Base-by-base conservation (phyloP, 192 early-diverging fungal species). In the Coemansia sp. region DNA sequence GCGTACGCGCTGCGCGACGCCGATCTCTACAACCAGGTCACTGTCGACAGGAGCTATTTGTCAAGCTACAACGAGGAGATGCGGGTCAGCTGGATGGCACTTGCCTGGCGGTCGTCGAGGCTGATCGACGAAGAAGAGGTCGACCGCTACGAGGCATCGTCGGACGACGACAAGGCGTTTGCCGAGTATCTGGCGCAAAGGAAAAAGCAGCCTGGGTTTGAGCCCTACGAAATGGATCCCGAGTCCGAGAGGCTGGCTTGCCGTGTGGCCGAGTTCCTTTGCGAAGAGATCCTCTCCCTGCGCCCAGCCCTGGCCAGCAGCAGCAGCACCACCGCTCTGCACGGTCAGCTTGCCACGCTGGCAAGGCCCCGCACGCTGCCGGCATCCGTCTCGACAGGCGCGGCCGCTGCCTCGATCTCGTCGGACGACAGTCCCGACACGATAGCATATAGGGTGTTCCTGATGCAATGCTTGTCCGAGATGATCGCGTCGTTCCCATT, bases 401-500 rank as follows among this genome's bases (percentile, higher is more conserved):
- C 53, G 4, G 46, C 48, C 1, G 6, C 48, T 6, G n/a, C 54
- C 5, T 30, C 67, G 18, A 50, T 46, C 6, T 29, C 25, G 1
- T 53, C 51, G 13, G 68, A 71, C 0, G 79, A 83, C 35, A 67
- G 50, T 28, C 68, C 79, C 7, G 75, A 78, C 25, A 68, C 70
- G 2, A 66, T 76, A 58, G 73, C 72, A 1, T 86, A 85, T 46
- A 84, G 90, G 39, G 83, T 89, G 59, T 96, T 92, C 81, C 62
- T 97, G 54, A 71, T 99, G 62, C 93, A 95, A 66, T 86, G 86
- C 50, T 72, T 97, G 24, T 83, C 90, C 5, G 97, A 99, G 69
- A 81, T 99, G 6, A 73, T 94, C n/a, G 84, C 86, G 1, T 91
- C 90, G 4, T 99, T 94, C 72, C 84, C 90, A 23, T 83, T 88